Percentiles rank a stretch among this genome's conserved stretches.
phyloP scores from a whole-genome alignment of 768 basidiomycete species.

The Austroboletus eburneus region DNA sequence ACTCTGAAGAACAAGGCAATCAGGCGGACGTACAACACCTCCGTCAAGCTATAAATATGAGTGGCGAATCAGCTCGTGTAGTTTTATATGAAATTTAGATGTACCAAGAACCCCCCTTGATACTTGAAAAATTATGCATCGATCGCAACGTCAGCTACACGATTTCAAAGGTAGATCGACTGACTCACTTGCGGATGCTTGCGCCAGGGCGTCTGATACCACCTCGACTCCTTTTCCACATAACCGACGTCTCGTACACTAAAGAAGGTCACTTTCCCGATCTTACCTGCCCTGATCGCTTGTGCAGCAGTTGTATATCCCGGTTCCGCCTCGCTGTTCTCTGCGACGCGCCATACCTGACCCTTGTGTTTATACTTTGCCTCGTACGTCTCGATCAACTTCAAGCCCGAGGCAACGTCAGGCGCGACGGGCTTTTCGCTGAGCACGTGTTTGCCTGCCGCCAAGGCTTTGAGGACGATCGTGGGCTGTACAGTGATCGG shows the following conservation, averaged over 20 bases:
- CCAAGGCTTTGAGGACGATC: constrained; percentile 58
- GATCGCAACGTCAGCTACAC: not conserved
- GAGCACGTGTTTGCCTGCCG: constrained; percentile 82
- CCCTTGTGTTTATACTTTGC: constrained; percentile 60
- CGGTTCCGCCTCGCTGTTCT: constrained; percentile 72
- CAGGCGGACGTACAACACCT: constrained; percentile 55
- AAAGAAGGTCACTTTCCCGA: constrained; percentile 72
- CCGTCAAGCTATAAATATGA: constrained; percentile 62
- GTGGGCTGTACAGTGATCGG: constrained; percentile 74
- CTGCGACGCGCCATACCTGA: constrained; percentile 76
- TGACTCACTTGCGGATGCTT: constrained; percentile 69
- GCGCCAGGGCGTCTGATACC: constrained; percentile 82
- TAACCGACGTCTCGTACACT: constrained; percentile 48
- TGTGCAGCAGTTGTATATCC: constrained; percentile 42
- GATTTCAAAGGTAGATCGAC: not conserved
- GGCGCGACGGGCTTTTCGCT: constrained; percentile 85
- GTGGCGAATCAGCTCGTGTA: too few species aligned
- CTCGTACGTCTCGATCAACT: constrained; percentile 66
- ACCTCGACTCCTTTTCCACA: constrained; percentile 62
- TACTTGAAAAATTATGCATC: constrained; percentile 39
- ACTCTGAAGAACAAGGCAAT: not conserved
- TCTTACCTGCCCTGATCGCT: constrained; percentile 52
- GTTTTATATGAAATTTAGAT: constrained; percentile 26
- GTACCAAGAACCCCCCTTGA: constrained; percentile 78
- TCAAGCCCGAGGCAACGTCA: constrained; percentile 58